Base-by-base conservation (phyloP, 306 rosid species). In the Trifolium fragiferum region DNA sequence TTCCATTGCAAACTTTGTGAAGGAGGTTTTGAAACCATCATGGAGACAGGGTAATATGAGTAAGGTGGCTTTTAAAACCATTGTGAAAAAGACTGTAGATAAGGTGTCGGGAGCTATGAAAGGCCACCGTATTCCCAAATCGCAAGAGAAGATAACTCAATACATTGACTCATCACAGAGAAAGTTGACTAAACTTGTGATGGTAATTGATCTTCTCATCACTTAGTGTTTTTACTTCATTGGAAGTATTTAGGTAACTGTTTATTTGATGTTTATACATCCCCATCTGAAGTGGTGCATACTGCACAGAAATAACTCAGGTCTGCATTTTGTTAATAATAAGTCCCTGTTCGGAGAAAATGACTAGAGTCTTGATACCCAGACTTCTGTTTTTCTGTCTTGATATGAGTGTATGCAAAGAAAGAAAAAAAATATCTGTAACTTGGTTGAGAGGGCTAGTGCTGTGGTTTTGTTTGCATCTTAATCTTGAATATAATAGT, bases 41-140 rank as follows among this genome's bases (percentile, higher is more conserved):
- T 94, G 98, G 98, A 84, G 91, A 66, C 97, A 94, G 86, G 97
- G 98, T 75, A 91, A 94, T 82, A 94, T 94, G 98, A 94, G 98
- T 86, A 92, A 94, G 88, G 98, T 91, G 76, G 97, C 98, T 59
- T 91, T 94, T 78, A 94, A 94, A 85, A 94, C 97, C 72, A 94
- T 94, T 79, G 98, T 94, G 38, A 94, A 91, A 81, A 94, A 94
- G 90, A 94, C 96, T 53, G 98, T 94, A 58, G 97, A 94, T 81
- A 94, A 90, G 91, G 98, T 94, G 50, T 88, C 97, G 18, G 98
- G 97, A 80, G 96, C 98, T 80, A 94, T 91, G 97, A 94, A 88
- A 87, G 93, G 89, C 76, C 95, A 88, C 61, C 94, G 84, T 65
- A 65, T 91, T 66, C 98, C 98, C 57, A 91, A 91, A 90, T 94